Conservation (phyloP, 768 basidiomycete genomes). For the Xerocomus spinulosus region DNA sequence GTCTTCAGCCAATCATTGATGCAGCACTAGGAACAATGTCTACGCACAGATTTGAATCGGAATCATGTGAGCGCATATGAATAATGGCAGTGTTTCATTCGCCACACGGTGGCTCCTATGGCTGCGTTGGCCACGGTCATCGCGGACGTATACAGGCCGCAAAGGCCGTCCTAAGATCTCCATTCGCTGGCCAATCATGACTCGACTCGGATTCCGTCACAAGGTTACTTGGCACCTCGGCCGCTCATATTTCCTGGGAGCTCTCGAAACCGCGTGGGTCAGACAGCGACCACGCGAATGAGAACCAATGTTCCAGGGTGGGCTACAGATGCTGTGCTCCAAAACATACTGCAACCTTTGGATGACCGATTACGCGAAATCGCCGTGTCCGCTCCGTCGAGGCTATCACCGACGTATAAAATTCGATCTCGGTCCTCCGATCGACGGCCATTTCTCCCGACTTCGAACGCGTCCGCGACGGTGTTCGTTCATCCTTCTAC, state of each 20-base stretch:
- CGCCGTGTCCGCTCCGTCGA: slow-evolving; percentile 21
- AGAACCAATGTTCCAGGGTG: slow-evolving; percentile 4
- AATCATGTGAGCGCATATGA: slow-evolving; percentile 2
- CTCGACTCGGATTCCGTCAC: slow-evolving; percentile 8
- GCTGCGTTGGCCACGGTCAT: slow-evolving; percentile 23
- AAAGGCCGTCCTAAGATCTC: slow-evolving; percentile 8
- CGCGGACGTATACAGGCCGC: slow-evolving; percentile 9
- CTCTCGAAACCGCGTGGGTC: slow-evolving; percentile 14
- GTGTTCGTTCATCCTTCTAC: slow-evolving; percentile 17
- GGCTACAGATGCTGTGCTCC: slow-evolving; percentile 6
- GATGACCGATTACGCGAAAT: slow-evolving; percentile 21
- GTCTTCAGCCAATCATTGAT: slow-evolving; percentile 7
- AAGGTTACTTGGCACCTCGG: slow-evolving; percentile 3
- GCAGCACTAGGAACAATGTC: background rate
- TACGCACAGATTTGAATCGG: slow-evolving; percentile 5
- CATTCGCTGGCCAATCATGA: slow-evolving; percentile 14
- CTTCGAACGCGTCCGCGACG: slow-evolving; percentile 21
- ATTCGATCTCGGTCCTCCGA: slow-evolving; percentile 15
- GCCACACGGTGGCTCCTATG: slow-evolving; percentile 1
- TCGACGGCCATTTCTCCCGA: slow-evolving; percentile 14
- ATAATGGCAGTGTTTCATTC: slow-evolving; percentile 14
- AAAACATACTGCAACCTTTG: slow-evolving; percentile 2
- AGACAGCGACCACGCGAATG: slow-evolving; percentile 15
- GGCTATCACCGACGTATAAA: slow-evolving; percentile 27
- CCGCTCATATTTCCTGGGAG: slow-evolving; percentile 16